A percentile compares a stretch with the other conserved stretches of the same genome.
These are phyloP conservation scores for Jackrogersella minutella DNA, from an alignment of 495 filamentous ascomycete species.

Conservation along the genomic window DNA sequence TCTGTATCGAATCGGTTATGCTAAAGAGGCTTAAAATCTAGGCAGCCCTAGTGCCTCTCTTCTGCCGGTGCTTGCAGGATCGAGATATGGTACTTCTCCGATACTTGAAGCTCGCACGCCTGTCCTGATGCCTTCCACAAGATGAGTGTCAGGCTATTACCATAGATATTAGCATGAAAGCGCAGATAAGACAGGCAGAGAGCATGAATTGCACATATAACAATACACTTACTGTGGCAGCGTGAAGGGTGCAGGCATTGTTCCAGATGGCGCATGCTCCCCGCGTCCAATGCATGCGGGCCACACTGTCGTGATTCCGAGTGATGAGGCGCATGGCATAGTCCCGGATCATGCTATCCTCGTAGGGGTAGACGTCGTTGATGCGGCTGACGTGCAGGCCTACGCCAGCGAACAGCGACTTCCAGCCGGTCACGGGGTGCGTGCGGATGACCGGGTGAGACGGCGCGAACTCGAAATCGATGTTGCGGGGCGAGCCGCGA, in stretches of 20 bases:
- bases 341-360: conserved; percentile 52
- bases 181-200: background rate
- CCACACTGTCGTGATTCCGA: conserved; percentile 53
- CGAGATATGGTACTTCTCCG: conserved; percentile 58
- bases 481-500: conserved; percentile 52
- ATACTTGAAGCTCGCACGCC: conserved; percentile 55
- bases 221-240: conserved; percentile 46
- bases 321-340: conserved; percentile 54
- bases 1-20: background rate
- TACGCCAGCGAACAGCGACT: conserved; percentile 54
- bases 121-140: conserved; percentile 47
- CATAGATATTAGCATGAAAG: background rate
- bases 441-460: conserved; percentile 57
- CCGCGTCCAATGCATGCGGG: conserved; percentile 54
- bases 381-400: conserved; percentile 53
- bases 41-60: conserved; percentile 55
- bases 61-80: conserved; percentile 54
- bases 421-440: conserved; percentile 60
- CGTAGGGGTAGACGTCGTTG: conserved; percentile 48
- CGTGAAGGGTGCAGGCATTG: conserved; percentile 51
- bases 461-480: conserved; percentile 48
- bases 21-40: conserved; percentile 12
- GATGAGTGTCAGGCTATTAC: conserved; percentile 53
- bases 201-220: background rate
- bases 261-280: conserved; percentile 52